Percentiles rank a stretch among this genome's conserved stretches.
These are phyloP conservation scores for Pseudopyricularia cyperi DNA, from an alignment of 2,329 filamentous ascomycete genomes.

Conservation along the genomic window DNA sequence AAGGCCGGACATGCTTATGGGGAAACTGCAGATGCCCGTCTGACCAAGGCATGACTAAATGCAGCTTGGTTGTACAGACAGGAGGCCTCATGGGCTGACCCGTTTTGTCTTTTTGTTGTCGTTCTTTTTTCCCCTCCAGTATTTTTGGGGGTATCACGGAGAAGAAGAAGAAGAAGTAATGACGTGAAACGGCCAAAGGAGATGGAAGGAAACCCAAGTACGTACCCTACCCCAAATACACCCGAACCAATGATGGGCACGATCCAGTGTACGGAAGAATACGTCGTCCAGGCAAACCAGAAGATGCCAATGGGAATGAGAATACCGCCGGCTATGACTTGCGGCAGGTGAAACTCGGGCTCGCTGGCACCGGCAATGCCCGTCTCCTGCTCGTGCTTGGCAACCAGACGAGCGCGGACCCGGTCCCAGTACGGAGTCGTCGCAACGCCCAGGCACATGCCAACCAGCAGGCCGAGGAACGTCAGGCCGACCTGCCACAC, in stretches of 20 bases:
- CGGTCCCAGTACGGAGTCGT: slow-evolving; percentile 55
- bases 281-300: slow-evolving; percentile 81
- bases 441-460: slow-evolving; percentile 51
- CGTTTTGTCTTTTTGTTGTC: neutral
- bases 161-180: neutral
- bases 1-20: neutral
- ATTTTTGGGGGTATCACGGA: no score
- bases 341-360: slow-evolving; percentile 76
- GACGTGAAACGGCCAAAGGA: neutral
- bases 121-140: neutral
- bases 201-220: slow-evolving; percentile 8
- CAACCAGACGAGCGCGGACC: slow-evolving; percentile 44
- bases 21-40: neutral
- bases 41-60: slow-evolving; percentile 18
- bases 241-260: slow-evolving; percentile 59
- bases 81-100: neutral
- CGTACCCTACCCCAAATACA: slow-evolving; percentile 60
- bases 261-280: slow-evolving; percentile 61
- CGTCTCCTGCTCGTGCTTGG: slow-evolving; percentile 34
- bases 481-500: slow-evolving; percentile 69
- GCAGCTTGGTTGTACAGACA: neutral
- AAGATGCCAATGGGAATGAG: slow-evolving; percentile 74
- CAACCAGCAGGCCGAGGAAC: slow-evolving; percentile 59
- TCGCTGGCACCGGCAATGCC: slow-evolving; percentile 49
- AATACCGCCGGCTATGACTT: slow-evolving; percentile 60